phyloP scores from a whole-genome alignment of 192 early-diverging fungal species.

The Coemansia sp. region DNA sequence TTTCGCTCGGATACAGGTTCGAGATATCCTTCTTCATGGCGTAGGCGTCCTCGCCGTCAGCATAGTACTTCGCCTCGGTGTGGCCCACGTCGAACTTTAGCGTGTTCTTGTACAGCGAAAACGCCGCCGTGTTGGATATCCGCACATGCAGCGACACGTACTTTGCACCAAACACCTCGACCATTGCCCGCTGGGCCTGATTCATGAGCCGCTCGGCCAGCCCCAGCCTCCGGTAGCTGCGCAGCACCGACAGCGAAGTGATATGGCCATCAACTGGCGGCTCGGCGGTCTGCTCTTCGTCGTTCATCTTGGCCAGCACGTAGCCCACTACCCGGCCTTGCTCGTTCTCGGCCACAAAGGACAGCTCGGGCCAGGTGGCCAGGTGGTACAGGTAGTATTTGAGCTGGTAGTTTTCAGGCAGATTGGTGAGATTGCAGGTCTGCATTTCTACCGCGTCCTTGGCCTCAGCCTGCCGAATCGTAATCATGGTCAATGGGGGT shows the following conservation, averaged over 20 bases:
- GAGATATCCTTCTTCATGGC: constrained; percentile 56
- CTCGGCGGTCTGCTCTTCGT: constrained; percentile 69
- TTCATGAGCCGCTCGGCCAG: constrained; percentile 97
- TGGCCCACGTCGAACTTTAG: constrained; percentile 83
- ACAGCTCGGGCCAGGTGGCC: constrained; percentile 85
- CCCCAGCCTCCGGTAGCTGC: constrained; percentile 91
- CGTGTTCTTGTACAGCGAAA: constrained; percentile 88
- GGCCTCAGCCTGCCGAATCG: constrained; percentile 36
- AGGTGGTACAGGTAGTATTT: constrained; percentile 94
- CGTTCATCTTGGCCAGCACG: constrained; percentile 94
- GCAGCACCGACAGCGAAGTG: constrained; percentile 94
- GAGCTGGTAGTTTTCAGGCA: constrained; percentile 99
- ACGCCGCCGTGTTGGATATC: constrained; percentile 89
- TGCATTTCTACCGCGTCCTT: constrained; percentile 76
- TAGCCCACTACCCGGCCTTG: constrained; percentile 94
- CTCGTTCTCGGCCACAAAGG: constrained; percentile 90
- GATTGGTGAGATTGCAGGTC: constrained; percentile 93
- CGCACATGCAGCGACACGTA: constrained; percentile 93
- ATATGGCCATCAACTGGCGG: constrained; percentile 88
- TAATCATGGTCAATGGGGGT: too few species aligned
- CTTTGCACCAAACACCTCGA: constrained; percentile 78
- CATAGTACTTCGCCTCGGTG: constrained; percentile 95
- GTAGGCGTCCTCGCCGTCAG: constrained; percentile 92
- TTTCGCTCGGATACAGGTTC: constrained; percentile 17
- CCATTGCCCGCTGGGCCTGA: constrained; percentile 82